A percentile compares a stretch with the other conserved stretches of the same genome.
Evolutionary conservation across 768 basidiomycete genomes (phyloP).

Genomic region (Leucocoprinus sp.): DNA sequence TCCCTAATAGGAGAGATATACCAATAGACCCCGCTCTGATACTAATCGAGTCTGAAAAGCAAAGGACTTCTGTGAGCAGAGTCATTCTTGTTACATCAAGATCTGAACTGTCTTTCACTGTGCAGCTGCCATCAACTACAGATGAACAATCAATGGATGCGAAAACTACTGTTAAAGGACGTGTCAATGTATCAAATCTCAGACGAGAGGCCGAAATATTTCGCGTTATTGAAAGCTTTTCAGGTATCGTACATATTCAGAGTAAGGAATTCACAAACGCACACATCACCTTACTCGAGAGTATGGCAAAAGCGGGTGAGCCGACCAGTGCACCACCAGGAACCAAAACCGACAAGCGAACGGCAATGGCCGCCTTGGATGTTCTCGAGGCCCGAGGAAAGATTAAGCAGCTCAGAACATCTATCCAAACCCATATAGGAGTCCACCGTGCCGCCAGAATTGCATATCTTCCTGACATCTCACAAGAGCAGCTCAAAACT

Average conservation of each 20-base stretch:
- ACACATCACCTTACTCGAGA: slow-evolving; percentile 55
- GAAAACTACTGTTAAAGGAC: slow-evolving; percentile 17
- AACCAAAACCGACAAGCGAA: slow-evolving; percentile 66
- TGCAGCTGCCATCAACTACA: background rate
- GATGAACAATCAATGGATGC: background rate
- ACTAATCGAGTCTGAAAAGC: background rate
- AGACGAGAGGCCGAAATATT: slow-evolving; percentile 77
- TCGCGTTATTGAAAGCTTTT: slow-evolving; percentile 53
- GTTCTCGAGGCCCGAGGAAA: slow-evolving; percentile 57
- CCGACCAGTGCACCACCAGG: slow-evolving; percentile 63
- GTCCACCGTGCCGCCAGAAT: slow-evolving; percentile 51
- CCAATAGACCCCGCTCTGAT: slow-evolving; percentile 3
- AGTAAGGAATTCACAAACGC: slow-evolving; percentile 64
- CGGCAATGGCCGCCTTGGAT: slow-evolving; percentile 50
- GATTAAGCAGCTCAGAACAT: slow-evolving; percentile 64
- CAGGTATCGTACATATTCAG: slow-evolving; percentile 60
- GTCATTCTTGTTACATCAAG: background rate
- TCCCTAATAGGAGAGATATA: too few relatives aligned
- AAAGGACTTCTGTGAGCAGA: background rate
- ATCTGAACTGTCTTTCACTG: too few relatives aligned
- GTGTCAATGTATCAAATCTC: slow-evolving; percentile 67
- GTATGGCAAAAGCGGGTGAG: slow-evolving; percentile 51
- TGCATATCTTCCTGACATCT: slow-evolving; percentile 53
- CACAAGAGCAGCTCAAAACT: slow-evolving; percentile 42
- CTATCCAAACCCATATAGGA: slow-evolving; percentile 51